These are phyloP conservation scores for Vigna mungo DNA, from an alignment of 306 rosid species.

Conservation along the genomic window DNA sequence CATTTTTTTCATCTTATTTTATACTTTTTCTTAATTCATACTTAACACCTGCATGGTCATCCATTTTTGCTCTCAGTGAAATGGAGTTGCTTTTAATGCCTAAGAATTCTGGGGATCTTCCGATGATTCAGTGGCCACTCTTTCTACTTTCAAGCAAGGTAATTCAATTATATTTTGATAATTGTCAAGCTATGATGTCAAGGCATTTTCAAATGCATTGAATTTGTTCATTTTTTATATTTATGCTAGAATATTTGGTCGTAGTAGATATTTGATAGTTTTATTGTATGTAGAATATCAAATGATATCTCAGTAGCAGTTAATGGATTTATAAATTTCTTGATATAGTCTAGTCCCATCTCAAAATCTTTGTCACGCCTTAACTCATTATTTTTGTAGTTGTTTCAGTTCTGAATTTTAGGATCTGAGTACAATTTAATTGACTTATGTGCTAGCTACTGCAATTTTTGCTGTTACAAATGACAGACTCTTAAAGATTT, in stretches of 20 bases:
- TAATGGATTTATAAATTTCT: not conserved
- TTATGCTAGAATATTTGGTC: not conserved
- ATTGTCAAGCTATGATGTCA: slow-evolving; percentile 10
- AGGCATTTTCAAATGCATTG: not conserved
- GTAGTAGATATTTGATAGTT: not conserved
- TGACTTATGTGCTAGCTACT: not conserved
- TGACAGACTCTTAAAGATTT: not conserved
- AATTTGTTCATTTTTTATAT: not conserved
- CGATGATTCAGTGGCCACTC: slow-evolving; percentile 98
- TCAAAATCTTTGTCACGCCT: too few relatives aligned
- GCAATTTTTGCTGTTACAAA: not conserved
- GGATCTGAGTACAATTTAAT: not conserved
- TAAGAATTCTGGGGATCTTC: slow-evolving; percentile 70
- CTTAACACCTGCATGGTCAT: slow-evolving; percentile 1
- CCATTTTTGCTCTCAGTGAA: slow-evolving; percentile 60
- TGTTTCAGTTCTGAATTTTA: not conserved
- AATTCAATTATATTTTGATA: slow-evolving; percentile 8
- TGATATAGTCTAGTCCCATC: too few relatives aligned
- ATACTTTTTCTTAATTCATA: not conserved
- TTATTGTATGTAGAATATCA: not conserved
- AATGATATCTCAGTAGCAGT: not conserved
- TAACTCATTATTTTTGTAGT: slow-evolving; percentile 6
- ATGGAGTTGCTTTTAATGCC: slow-evolving; percentile 91
- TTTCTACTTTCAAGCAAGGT: slow-evolving; percentile 99
- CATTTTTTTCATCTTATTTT: not conserved